Evolutionary conservation across 768 basidiomycete species (phyloP), one percentile per base, ranked within the genome.

Genomic region (Podaxis mareebaensis): DNA sequence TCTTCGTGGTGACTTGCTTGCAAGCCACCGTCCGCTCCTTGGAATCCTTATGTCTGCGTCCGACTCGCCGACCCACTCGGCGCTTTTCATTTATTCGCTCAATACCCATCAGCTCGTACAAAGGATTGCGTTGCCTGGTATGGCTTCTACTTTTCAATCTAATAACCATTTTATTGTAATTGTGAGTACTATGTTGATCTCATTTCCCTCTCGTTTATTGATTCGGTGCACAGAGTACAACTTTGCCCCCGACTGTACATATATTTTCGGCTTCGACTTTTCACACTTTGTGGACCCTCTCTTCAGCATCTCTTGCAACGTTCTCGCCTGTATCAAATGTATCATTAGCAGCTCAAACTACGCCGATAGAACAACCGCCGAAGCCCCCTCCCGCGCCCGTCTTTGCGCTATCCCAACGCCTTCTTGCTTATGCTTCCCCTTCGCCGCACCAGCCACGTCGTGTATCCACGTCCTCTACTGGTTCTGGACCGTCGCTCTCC

Each of bases 371-470:
- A 4, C 60, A 40, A 40, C 58, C 58, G 28, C 38, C 36, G 36
- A 40, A 22, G 39, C 15, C 62, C 64, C 20, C 60, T 67, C 36
- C 79, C 73, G 67, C n/a, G 8, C 85, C 90, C 1, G 74, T 89
- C 10, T 90, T 85, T 69, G 78, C 87, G 3, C 76, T 89, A 20
- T 86, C 86, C 12, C 73, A 79, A 39, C 86, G 89, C 10, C 81
- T 92, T 26, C 77, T 92, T 13, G 89, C 86, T 3, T 90, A 83
- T 66, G 80, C 83, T 8, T 72, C 71, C 0, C 66, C 72, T 1
- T 55, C 67, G 11, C 56, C 71, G 65, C 3, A 52, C 64, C 0
- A 59, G 62, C 0, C 59, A 64, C n/a, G 56, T 20, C 44, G 57
- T 20, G 60, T 26, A 30, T 59, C 61, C 3, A 39, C 48, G 3